Base-by-base conservation (phyloP, 805 yeast species). In the Blastobotrys muscicola region DNA sequence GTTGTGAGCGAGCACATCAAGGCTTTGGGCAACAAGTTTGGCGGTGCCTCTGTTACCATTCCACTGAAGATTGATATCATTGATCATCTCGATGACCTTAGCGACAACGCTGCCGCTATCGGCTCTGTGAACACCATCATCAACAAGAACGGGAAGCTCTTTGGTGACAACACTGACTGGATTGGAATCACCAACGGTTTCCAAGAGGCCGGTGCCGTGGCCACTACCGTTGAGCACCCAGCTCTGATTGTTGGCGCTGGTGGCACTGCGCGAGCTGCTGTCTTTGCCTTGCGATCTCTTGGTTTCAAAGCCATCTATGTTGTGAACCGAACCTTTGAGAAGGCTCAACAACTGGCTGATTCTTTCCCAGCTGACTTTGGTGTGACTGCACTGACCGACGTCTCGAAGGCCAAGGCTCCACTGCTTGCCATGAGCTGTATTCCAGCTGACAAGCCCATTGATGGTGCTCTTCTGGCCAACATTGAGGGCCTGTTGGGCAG, bases 111-210 rank as follows among this genome's bases (percentile, higher is more conserved):
- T 11, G 60, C 71, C 49, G 53, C 62, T n/a, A 85, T 92, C 54
- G 97, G 97, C 35, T 97, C 98, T 14, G 87, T 92, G 43, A 92
- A 92, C 66, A 92, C 99, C 0, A 74, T 92, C 40, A 70, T 72
- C 33, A 83, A 82, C 31, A 49, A 68, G 29, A 78, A 71, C 5
- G 65, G 69, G 42, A 60, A 62, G 39, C 74, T 80, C 45, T 62
- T 62, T 41, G 98, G 97, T 50, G 90, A 85, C 54, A 92, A 92
- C 67, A 92, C 99, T 36, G 99, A 92, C 61, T 92, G 95, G 95
- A 66, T 78, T 39, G 99, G 98, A 8, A 84, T 92, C 52, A 69
- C 68, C 38, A 74, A 80, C 48, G 75, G 95, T 2, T 77, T 87
- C 52, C 58, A 66, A 13, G 64, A 72, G 47, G 70, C 71, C 45